A percentile compares a stretch with the other conserved stretches of the same genome.
phyloP scores from a whole-genome alignment of 257 asterid genomes.

The Solanum megistacrolobum region DNA sequence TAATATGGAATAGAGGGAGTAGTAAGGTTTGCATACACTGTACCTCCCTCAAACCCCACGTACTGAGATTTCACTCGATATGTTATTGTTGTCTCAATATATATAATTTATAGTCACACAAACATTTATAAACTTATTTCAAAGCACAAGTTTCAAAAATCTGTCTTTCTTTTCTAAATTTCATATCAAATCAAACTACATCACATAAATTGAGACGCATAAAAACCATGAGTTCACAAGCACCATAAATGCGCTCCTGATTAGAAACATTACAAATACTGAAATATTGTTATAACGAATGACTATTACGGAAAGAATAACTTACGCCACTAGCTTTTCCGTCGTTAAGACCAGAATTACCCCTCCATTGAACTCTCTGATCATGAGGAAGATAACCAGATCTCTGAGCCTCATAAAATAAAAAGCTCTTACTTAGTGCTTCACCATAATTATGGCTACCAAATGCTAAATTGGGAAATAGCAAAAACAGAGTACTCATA shows the following conservation, averaged over 20 bases:
- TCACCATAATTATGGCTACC: slow-evolving; percentile 78
- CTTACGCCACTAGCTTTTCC: slow-evolving; percentile 79
- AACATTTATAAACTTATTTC: too few species aligned
- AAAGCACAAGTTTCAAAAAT: too few species aligned
- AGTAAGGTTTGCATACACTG: too few species aligned
- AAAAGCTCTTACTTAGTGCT: slow-evolving; percentile 73
- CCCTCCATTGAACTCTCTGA: slow-evolving; percentile 90
- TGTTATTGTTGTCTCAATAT: too few species aligned
- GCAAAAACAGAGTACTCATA: slow-evolving; percentile 28
- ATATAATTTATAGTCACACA: too few species aligned
- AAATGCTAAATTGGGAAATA: slow-evolving; percentile 32
- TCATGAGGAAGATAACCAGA: slow-evolving; percentile 74
- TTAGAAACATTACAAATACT: not conserved
- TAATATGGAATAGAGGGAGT: too few species aligned
- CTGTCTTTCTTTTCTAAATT: too few species aligned
- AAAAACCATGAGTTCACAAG: too few species aligned
- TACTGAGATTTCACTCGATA: too few species aligned
- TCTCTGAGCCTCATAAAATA: slow-evolving; percentile 97
- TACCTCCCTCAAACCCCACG: not conserved
- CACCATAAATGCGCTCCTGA: not conserved
- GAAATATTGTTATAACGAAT: not conserved
- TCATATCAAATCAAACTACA: too few species aligned
- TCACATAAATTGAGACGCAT: not conserved
- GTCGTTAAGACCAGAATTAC: slow-evolving; percentile 83
- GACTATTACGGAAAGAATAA: not conserved